Conservation (phyloP, 768 basidiomycete genomes). For the Leccinum rimulosum region DNA sequence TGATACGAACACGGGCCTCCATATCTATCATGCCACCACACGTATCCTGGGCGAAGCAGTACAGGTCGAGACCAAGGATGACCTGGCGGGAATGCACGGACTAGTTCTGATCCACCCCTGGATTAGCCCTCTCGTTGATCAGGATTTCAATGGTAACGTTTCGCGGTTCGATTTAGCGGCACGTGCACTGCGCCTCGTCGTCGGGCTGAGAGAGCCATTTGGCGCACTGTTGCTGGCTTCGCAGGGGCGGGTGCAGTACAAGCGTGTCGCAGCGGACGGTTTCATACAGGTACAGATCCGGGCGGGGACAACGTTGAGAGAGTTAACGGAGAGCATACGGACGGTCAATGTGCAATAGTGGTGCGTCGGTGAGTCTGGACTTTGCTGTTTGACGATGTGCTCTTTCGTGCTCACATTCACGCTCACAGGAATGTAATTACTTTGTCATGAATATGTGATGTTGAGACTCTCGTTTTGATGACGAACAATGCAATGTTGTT, state of each 20-base stretch:
- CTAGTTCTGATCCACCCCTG: background rate
- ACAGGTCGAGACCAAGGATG: background rate
- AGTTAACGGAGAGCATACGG: background rate
- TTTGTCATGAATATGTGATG: too few species aligned
- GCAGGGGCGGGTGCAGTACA: background rate
- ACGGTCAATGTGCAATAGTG: background rate
- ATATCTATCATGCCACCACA: background rate
- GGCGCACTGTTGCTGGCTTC: background rate
- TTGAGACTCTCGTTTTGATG: too few species aligned
- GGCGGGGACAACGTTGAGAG: background rate
- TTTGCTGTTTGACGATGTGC: background rate
- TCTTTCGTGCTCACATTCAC: too few species aligned
- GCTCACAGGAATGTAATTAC: too few species aligned
- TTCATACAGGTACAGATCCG: background rate
- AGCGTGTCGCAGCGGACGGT: background rate
- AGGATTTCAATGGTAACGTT: background rate
- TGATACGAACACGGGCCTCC: background rate
- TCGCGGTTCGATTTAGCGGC: background rate
- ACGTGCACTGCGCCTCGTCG: background rate
- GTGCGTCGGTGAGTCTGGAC: background rate
- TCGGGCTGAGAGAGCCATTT: background rate
- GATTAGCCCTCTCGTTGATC: background rate
- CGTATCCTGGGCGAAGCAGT: background rate
- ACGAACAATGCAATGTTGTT: too few species aligned
- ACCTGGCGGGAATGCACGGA: background rate